Percentiles rank a stretch among this genome's conserved stretches.
phyloP scores from a whole-genome alignment of 768 basidiomycete genomes.

The Leccinum arenicola region DNA sequence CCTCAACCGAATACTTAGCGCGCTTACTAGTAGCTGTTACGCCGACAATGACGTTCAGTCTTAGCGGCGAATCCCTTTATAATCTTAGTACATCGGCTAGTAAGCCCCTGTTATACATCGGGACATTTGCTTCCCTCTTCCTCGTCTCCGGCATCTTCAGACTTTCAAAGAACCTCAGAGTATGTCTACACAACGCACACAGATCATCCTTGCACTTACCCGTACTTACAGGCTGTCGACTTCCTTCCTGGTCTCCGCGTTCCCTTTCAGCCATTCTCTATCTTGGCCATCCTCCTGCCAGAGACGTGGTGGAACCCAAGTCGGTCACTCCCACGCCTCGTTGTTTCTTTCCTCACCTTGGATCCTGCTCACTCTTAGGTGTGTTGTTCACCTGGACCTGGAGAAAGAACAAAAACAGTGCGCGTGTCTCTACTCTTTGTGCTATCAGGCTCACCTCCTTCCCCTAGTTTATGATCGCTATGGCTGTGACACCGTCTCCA shows the following conservation, averaged over 20 bases:
- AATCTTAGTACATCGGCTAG: background rate
- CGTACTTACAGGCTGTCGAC: conserved; percentile 12
- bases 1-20: too few species aligned
- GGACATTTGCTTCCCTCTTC: conserved; percentile 1
- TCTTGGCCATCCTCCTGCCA: conserved; percentile 11
- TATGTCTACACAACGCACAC: background rate
- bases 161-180: conserved; percentile 14
- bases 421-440: background rate
- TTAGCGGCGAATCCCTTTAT: background rate
- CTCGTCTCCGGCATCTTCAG: conserved; percentile 16
- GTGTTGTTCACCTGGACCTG: conserved; percentile 21
- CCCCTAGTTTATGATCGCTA: conserved; percentile 18
- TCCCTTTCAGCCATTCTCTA: conserved; percentile 17
- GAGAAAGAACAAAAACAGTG: conserved; percentile 21
- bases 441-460: background rate
- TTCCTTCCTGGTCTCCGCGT: conserved; percentile 20
- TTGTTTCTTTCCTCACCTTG: background rate
- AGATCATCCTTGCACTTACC: background rate
- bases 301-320: conserved; percentile 22
- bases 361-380: conserved; percentile 4
- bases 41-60: background rate
- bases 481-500: conserved; percentile 20
- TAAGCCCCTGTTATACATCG: background rate
- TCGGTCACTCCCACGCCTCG: background rate
- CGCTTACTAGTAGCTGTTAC: too few species aligned